Evolutionary conservation across 1,139 yeast genomes (phyloP), one percentile per base, ranked within the genome.

Genomic region (Geotrichum siamense): DNA sequence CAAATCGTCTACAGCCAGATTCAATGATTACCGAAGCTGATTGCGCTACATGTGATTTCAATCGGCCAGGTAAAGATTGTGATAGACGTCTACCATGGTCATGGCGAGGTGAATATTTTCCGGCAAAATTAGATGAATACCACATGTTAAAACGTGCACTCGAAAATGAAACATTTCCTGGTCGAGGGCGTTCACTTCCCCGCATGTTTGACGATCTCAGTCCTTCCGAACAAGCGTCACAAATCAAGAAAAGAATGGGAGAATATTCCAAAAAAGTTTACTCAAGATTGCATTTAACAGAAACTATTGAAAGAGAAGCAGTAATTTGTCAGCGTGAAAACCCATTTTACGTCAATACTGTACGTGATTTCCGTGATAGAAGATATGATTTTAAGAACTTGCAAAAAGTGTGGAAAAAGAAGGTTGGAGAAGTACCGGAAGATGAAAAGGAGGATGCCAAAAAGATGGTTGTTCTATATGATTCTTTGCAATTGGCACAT

Each of bases 1-100:
- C 98, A 0, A 93, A 93, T 64, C 78, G 99, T 59, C 70, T 93
- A 44, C 99, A 93, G 62, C 99, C 99, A 0, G 99, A 93, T 63
- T 89, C 98, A 1, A 91, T 93, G 87, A 89, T 91, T 55, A 70
- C 82, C 0, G 98, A 91, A 59, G 86, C 86, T 55, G 96, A 87
- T 56, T 93, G 98, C 67, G 98, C 98, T 0, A 78, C 94, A 31
- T 93, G 99, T 69, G 98, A 93, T 57, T 93, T 87, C 64, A 93
- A 93, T 60, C 72, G 95, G 45, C 97, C 97, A 0, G 97, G 95
- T 2, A 91, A 91, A 57, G 75, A 72, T 12, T 93, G 99, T 69
- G 98, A 91, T 56, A 71, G 98, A 59, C 69, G 93, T 49, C 67
- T 93, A 47, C 86, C 91, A 0, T 93, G 99, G 99, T 74, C 96